These are phyloP conservation scores for Starmerella bombicola DNA, from an alignment of 805 yeast genomes.

Conservation along the genomic window DNA sequence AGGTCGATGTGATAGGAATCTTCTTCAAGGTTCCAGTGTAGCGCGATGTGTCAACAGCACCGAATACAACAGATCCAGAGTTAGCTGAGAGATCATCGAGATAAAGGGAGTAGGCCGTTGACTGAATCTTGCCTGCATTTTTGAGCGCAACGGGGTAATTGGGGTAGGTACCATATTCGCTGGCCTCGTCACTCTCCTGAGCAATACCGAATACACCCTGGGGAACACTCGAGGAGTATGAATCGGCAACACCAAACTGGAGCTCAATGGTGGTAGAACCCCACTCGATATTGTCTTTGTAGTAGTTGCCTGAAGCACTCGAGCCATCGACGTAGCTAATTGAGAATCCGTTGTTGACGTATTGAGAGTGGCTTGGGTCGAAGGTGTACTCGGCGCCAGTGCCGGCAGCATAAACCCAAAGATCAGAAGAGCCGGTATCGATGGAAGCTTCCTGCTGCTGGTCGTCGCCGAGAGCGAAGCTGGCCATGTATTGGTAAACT, in stretches of 20 bases:
- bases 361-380: background rate
- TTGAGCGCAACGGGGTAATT: conserved; percentile 29
- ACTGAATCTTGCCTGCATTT: conserved; percentile 32
- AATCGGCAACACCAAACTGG: background rate
- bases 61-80: conserved; percentile 33
- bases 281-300: background rate
- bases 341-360: background rate
- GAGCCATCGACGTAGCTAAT: background rate
- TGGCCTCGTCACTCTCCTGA: background rate
- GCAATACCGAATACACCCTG: background rate
- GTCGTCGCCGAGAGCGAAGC: background rate
- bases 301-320: background rate
- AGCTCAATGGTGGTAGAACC: background rate
- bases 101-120: conserved; percentile 37
- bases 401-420: background rate
- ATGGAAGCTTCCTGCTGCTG: background rate
- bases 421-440: background rate
- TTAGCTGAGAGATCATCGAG: conserved; percentile 29
- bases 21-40: conserved; percentile 36
- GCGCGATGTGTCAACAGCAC: conserved; percentile 56
- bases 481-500: background rate
- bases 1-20: conserved; percentile 2
- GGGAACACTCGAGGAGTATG: background rate
- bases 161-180: conserved; percentile 18
- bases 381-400: background rate